Evolutionary conservation across 345 rosid genomes (phyloP).

Genomic region (Adansonia digitata): DNA sequence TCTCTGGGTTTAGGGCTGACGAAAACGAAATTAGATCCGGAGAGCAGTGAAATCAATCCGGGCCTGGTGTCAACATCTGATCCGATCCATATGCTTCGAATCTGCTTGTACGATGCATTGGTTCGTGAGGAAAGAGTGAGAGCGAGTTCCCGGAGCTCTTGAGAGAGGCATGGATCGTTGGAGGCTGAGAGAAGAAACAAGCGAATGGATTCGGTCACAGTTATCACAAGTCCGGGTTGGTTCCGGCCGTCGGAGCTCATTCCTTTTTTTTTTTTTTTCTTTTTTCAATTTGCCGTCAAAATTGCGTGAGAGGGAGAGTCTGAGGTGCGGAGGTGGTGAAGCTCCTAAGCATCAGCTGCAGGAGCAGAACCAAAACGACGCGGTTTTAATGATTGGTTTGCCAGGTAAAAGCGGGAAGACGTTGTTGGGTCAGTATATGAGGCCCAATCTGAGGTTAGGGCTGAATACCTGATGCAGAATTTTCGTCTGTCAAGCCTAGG

Average conservation of each 20-base stretch:
- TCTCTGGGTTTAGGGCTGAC: slow-evolving; percentile 67
- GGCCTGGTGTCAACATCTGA: slow-evolving; percentile 48
- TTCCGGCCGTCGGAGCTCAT: slow-evolving; percentile 9
- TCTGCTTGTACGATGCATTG: slow-evolving; percentile 45
- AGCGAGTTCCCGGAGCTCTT: slow-evolving; percentile 48
- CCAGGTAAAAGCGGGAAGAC: background rate
- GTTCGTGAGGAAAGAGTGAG: slow-evolving; percentile 38
- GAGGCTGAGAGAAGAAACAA: slow-evolving; percentile 47
- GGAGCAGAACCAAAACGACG: background rate
- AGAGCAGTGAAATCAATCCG: slow-evolving; percentile 39
- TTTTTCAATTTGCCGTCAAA: background rate
- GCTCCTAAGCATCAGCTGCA: background rate
- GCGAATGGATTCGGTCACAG: slow-evolving; percentile 35
- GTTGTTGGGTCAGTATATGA: background rate
- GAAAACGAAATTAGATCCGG: slow-evolving; percentile 54
- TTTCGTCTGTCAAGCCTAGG: background rate
- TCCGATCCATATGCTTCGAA: slow-evolving; percentile 57
- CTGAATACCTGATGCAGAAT: background rate
- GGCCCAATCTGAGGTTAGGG: background rate
- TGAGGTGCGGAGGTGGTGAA: background rate
- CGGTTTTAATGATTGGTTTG: background rate
- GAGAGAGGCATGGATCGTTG: slow-evolving; percentile 44
- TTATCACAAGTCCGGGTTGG: slow-evolving; percentile 31
- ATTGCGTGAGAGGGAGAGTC: background rate
- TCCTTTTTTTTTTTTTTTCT: background rate